Evolutionary conservation across 306 rosid genomes (phyloP).

Genomic region (Ormosia emarginata): DNA sequence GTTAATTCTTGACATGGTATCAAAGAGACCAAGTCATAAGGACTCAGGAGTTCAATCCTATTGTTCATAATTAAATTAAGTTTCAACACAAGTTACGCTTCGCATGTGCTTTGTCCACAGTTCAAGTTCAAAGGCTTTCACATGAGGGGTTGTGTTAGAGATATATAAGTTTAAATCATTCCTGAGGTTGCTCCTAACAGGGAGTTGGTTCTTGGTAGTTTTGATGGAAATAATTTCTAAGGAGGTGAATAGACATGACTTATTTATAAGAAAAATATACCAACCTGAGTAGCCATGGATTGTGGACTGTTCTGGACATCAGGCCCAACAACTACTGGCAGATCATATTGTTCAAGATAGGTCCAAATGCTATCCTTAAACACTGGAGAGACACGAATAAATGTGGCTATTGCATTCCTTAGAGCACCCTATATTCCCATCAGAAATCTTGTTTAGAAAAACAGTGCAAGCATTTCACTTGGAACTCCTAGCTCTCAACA

Average conservation of each 20-base stretch:
- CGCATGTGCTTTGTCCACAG: not conserved
- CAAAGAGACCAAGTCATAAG: not conserved
- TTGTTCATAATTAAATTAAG: not conserved
- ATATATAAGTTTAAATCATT: not conserved
- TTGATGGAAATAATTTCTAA: not conserved
- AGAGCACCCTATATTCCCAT: conserved; percentile 71
- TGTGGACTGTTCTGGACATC: conserved; percentile 60
- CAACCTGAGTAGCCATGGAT: conserved; percentile 68
- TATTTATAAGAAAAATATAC: conserved; percentile 19
- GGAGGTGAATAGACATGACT: not conserved
- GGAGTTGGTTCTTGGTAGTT: not conserved
- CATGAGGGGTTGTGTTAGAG: conserved; percentile 6
- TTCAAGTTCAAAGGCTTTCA: conserved; percentile 8
- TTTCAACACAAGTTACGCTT: not conserved
- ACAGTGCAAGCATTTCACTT: conserved; percentile 12
- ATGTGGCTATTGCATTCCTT: conserved; percentile 78
- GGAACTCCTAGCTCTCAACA: conserved; percentile 26
- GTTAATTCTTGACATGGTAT: not conserved
- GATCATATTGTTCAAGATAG: conserved; percentile 93
- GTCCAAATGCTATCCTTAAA: conserved; percentile 83
- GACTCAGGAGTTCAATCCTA: not conserved
- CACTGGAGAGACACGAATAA: conserved; percentile 71
- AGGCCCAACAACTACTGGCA: conserved; percentile 89
- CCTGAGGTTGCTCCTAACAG: not conserved
- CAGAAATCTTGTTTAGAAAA: conserved; percentile 25